A percentile compares a stretch with the other conserved stretches of the same genome.
These are phyloP conservation scores for Camillea tinctor DNA, from an alignment of 2,329 filamentous ascomycete genomes.

Conservation along the genomic window DNA sequence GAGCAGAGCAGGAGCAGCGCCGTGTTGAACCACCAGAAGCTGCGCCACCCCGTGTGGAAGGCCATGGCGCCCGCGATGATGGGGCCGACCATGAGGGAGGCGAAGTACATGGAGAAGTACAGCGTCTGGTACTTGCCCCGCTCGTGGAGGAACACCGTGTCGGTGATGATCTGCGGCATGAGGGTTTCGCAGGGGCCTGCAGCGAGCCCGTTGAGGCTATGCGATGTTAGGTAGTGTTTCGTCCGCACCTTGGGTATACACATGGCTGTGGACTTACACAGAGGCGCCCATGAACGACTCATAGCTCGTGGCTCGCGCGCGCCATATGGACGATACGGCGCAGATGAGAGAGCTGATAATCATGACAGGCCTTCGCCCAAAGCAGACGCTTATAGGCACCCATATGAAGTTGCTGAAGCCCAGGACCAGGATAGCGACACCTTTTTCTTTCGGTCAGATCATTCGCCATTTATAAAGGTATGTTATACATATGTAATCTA, in stretches of 20 bases:
- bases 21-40: slow-evolving; percentile 66
- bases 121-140: slow-evolving; percentile 53
- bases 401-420: slow-evolving; percentile 53
- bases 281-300: slow-evolving; percentile 63
- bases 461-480: background rate
- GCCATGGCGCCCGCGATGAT: slow-evolving; percentile 55
- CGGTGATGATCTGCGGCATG: slow-evolving; percentile 62
- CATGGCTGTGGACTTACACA: slow-evolving; percentile 38
- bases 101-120: slow-evolving; percentile 64
- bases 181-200: slow-evolving; percentile 62
- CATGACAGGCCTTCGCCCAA: slow-evolving; percentile 47
- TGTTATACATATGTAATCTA: too few species aligned
- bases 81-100: slow-evolving; percentile 53
- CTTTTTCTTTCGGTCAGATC: slow-evolving; percentile 4
- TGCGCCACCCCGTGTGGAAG: slow-evolving; percentile 56
- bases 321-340: slow-evolving; percentile 45
- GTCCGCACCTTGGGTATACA: too few species aligned
- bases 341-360: slow-evolving; percentile 45
- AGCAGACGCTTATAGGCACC: slow-evolving; percentile 48
- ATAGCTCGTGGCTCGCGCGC: slow-evolving; percentile 57
- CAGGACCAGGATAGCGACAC: slow-evolving; percentile 47
- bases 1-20: slow-evolving; percentile 49
- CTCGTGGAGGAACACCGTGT: slow-evolving; percentile 64
- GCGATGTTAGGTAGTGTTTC: slow-evolving; percentile 11
- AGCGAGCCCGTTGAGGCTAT: slow-evolving; percentile 56